Evolutionary conservation across 495 filamentous ascomycete genomes (phyloP).

Genomic region (Lasiosphaeriaceae sp.): DNA sequence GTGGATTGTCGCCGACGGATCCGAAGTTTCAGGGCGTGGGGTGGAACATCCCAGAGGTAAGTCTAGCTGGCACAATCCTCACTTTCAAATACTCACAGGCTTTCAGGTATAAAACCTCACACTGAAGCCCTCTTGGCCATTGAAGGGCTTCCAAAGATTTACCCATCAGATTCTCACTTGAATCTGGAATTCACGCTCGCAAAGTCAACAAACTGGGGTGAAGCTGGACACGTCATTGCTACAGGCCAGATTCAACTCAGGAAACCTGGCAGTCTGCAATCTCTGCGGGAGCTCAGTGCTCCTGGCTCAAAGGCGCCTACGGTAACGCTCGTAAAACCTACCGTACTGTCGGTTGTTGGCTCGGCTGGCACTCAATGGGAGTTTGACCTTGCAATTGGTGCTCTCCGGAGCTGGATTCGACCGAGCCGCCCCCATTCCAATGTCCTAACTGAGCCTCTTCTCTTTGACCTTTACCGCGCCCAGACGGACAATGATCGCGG

Average conservation of each 20-base stretch:
- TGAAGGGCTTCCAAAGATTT: constrained; percentile 12
- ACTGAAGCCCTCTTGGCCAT: constrained; percentile 30
- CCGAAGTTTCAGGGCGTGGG: constrained; percentile 21
- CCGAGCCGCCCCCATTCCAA: constrained; percentile 18
- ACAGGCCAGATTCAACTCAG: constrained; percentile 47
- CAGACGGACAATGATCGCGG: constrained; percentile 65
- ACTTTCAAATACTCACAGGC: constrained; percentile 8
- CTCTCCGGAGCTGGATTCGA: constrained; percentile 34
- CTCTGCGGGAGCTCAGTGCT: background rate
- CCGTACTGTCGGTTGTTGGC: constrained; percentile 27
- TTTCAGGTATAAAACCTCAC: constrained; percentile 32
- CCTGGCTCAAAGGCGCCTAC: background rate
- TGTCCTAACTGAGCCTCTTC: constrained; percentile 41
- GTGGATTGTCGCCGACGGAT: constrained; percentile 39
- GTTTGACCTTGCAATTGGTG: constrained; percentile 40
- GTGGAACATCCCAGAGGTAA: constrained; percentile 34
- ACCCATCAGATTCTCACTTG: constrained; percentile 36
- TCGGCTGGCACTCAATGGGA: constrained; percentile 30
- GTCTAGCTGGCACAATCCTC: background rate
- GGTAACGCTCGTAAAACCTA: background rate
- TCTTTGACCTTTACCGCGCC: constrained; percentile 48
- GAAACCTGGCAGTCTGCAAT: constrained; percentile 16
- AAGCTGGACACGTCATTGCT: constrained; percentile 45
- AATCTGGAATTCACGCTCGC: constrained; percentile 42
- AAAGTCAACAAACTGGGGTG: constrained; percentile 40